Conservation (phyloP, 495 filamentous ascomycete genomes). For the Hyaloscypha hepaticicola region DNA sequence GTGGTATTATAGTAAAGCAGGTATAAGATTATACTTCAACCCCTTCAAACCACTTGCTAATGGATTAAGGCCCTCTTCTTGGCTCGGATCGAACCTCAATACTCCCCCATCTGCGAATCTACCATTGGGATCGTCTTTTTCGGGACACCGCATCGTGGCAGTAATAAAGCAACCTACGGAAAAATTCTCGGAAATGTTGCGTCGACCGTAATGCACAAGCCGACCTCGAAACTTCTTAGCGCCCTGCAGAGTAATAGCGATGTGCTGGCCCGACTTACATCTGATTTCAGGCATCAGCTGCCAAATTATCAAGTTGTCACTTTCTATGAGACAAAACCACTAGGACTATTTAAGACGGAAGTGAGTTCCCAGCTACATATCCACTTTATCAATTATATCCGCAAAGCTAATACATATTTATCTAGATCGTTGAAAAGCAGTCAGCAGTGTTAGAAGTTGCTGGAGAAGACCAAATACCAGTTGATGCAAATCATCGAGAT, state of each 20-base stretch:
- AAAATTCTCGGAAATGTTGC: constrained; percentile 15
- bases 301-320: constrained; percentile 1
- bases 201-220: constrained; percentile 7
- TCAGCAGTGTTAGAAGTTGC: constrained; percentile 8
- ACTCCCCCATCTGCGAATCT: constrained; percentile 31
- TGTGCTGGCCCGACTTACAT: constrained; percentile 1
- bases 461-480: constrained; percentile 8
- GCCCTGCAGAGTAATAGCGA: constrained; percentile 10
- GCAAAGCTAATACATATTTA: not conserved
- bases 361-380: not conserved
- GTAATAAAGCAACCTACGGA: constrained; percentile 17
- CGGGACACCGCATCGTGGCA: constrained; percentile 42
- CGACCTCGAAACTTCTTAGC: constrained; percentile 4
- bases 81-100: constrained; percentile 10
- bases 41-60: not conserved
- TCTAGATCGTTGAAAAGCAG: constrained; percentile 9
- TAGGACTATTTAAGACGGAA: constrained; percentile 8
- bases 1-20: constrained; percentile 13
- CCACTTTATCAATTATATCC: not conserved
- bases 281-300: constrained; percentile 10
- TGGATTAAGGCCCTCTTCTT: constrained; percentile 4
- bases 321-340: constrained; percentile 7
- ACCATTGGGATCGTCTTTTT: constrained; percentile 40
- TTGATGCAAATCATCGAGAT: constrained; percentile 11
- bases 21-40: constrained; percentile 1